These are phyloP conservation scores for Zostera marina DNA, from an alignment of 116 monocot genomes.

Conservation along the genomic window DNA sequence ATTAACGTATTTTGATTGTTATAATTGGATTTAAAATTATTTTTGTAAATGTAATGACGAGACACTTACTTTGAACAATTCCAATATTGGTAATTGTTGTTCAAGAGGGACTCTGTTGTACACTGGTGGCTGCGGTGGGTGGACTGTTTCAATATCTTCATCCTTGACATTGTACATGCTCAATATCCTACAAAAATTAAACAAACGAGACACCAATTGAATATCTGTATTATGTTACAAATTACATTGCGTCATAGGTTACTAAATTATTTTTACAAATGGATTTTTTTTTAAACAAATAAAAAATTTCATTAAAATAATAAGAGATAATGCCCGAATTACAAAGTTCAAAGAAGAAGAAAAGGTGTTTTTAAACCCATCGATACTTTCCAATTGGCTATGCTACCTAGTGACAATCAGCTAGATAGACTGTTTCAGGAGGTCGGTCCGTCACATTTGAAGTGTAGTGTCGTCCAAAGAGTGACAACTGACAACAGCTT, in stretches of 20 bases:
- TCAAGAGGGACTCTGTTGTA: constrained; percentile 22
- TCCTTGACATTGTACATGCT: constrained; percentile 60
- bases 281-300: too few species aligned
- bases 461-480: too few species aligned
- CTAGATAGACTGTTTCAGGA: too few species aligned
- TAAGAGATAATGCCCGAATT: too few species aligned
- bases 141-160: constrained; percentile 43
- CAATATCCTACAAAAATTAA: constrained; percentile 37
- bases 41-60: neutral
- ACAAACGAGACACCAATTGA: neutral
- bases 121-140: constrained; percentile 11
- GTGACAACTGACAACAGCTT: too few species aligned
- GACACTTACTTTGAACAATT: constrained; percentile 62
- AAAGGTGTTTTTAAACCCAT: too few species aligned
- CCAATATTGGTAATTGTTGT: constrained; percentile 58
- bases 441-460: too few species aligned
- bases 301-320: too few species aligned
- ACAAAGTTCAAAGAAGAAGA: too few species aligned
- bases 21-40: neutral
- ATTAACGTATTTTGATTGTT: neutral
- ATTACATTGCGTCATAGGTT: neutral
- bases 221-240: neutral
- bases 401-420: too few species aligned
- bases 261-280: too few species aligned
- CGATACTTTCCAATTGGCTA: too few species aligned